phyloP scores from a whole-genome alignment of 495 filamentous ascomycete species.

The Jackrogersella minutella region DNA sequence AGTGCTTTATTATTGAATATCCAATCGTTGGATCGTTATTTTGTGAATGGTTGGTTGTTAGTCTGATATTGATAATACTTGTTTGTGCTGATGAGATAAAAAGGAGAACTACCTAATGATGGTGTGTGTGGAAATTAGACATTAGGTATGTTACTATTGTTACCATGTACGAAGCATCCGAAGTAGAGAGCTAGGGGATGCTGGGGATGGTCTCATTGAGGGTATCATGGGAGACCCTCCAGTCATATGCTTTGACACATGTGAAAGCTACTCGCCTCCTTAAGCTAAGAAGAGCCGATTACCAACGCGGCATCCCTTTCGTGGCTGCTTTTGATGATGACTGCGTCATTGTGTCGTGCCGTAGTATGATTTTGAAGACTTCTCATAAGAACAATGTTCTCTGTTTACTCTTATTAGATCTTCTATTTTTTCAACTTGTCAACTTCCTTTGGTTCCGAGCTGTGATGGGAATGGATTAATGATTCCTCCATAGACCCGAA shows the following conservation, averaged over 20 bases:
- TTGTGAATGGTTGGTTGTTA: not conserved
- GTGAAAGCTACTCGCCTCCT: conserved; percentile 13
- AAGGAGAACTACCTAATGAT: not conserved
- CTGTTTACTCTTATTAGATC: not conserved
- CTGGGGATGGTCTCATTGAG: not conserved
- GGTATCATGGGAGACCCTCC: not conserved
- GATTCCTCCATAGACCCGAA: conserved; percentile 10
- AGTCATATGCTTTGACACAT: conserved; percentile 16
- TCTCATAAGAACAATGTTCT: conserved; percentile 7
- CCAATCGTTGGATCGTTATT: conserved; percentile 15
- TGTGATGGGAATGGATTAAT: conserved; percentile 7
- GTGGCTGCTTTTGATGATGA: conserved; percentile 36
- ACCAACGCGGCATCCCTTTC: not conserved
- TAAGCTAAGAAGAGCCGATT: conserved; percentile 20
- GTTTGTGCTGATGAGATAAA: conserved; percentile 24
- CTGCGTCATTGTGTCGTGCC: conserved; percentile 5
- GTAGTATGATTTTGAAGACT: not conserved
- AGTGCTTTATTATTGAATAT: conserved; percentile 19
- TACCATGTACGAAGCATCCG: too few relatives aligned
- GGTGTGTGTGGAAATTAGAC: conserved; percentile 4
- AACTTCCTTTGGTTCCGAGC: conserved; percentile 4
- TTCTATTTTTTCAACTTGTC: not conserved
- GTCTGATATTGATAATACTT: conserved; percentile 2
- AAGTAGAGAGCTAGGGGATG: too few relatives aligned
- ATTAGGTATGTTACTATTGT: not conserved